These are phyloP conservation scores for Macadamia tetraphylla DNA, from an alignment of 164 flowering plant genomes.

Conservation along the genomic window DNA sequence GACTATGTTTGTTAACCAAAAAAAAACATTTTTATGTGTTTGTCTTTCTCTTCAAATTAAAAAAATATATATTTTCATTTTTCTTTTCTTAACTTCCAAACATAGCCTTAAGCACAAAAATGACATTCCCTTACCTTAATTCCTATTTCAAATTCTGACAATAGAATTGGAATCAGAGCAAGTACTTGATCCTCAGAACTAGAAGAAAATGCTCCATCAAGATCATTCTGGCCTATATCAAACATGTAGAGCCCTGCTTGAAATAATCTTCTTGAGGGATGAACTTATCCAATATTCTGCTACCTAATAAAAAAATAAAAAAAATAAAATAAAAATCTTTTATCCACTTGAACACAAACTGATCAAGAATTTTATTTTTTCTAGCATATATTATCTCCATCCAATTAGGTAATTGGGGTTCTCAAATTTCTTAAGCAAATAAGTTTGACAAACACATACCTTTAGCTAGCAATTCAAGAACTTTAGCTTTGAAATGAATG, in stretches of 20 bases:
- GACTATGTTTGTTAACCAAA: no score
- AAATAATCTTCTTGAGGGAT: constrained; percentile 62
- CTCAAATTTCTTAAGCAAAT: not conserved
- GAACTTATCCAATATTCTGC: constrained; percentile 35
- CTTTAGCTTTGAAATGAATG: constrained; percentile 60
- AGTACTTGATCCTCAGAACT: constrained; percentile 81
- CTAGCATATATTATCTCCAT: no score
- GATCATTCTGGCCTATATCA: constrained; percentile 96
- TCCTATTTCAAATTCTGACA: constrained; percentile 66
- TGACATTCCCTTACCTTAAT: constrained; percentile 40
- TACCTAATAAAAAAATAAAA: constrained; percentile 32
- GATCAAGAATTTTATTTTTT: no score
- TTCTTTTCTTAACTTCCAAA: no score
- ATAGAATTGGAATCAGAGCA: constrained; percentile 69
- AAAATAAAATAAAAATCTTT: no score
- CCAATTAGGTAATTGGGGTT: not conserved
- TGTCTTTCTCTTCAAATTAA: no score
- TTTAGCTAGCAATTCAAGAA: constrained; percentile 53
- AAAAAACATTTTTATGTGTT: no score
- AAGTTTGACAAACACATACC: constrained; percentile 17
- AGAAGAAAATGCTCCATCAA: constrained; percentile 83
- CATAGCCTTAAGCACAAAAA: no score
- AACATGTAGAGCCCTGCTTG: constrained; percentile 67
- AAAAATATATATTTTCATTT: no score
- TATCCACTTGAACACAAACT: no score